Base-by-base conservation (phyloP, 1,284 basidiomycete genomes). In the Heterobasidion occidentale region DNA sequence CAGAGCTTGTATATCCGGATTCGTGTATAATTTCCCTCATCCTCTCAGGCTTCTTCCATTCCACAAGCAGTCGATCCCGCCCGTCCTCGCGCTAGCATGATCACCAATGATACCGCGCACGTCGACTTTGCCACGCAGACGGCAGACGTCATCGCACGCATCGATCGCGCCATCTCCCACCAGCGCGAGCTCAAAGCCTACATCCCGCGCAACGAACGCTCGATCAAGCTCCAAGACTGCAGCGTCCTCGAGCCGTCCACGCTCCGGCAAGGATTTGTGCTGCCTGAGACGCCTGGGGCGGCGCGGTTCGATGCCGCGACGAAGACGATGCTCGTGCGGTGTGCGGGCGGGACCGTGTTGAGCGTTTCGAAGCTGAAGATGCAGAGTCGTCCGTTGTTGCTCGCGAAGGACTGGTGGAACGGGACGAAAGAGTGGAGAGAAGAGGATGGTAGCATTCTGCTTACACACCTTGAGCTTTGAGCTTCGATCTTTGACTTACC, bases 131-230 rank as follows among this genome's bases (percentile, higher is more conserved):
- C 59, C 0, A 69, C 65, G 1, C 80, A 83, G 73, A 75, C 80
- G 2, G 86, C 88, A 0, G 64, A 70, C 7, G 68, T 72, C n/a
- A 76, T 93, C 15, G 72, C 78, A 1, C 71, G 80, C 38, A 72
- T 82, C 7, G 77, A 87, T 64, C 76, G 84, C n/a, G 92, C 82
- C 0, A 80, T 94, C 46, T 77, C 77, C 11, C 89, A 93, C n/a
- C 59, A 76, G 79, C 74, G 77, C 60, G 74, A 77, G 7, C 65
- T 84, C n/a, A 72, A 70, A 9, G 72, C 74, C 0, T 71, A 69
- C 54, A 67, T 82, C 12, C 69, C 71, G 12, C 71, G 72, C 17
- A 71, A 71, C 3, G 75, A 75, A 54, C 71, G 74, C 5, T 67
- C 70, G 0, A 58, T 80, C 0, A 81, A 84, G 59, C 67, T 84